Evolutionary conservation across 2,329 filamentous ascomycete species (phyloP).

Genomic region (Hypoxylon sp.): DNA sequence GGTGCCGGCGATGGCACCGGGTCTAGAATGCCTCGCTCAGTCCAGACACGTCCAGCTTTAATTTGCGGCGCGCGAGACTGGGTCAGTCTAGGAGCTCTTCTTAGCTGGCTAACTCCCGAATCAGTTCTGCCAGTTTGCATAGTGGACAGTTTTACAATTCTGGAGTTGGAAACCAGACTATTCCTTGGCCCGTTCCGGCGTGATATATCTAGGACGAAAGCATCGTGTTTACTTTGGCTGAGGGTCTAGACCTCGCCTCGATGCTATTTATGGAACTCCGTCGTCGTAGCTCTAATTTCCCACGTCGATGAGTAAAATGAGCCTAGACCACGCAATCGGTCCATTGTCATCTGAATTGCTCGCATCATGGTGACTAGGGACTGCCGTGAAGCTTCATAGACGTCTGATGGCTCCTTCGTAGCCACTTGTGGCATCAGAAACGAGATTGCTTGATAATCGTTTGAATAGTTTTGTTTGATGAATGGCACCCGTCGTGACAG

Average conservation of each 20-base stretch:
- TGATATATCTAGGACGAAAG: slow-evolving; percentile 21
- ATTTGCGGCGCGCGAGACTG: slow-evolving; percentile 43
- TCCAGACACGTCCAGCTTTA: slow-evolving; percentile 48
- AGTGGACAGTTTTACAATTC: slow-evolving; percentile 25
- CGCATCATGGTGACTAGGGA: slow-evolving; percentile 19
- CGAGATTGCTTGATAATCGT: slow-evolving; percentile 24
- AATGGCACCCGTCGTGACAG: background rate
- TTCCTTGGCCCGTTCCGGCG: slow-evolving; percentile 35
- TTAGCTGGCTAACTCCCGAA: slow-evolving; percentile 3
- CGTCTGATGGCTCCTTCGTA: slow-evolving; percentile 18
- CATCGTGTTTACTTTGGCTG: slow-evolving; percentile 35
- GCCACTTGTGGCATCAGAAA: slow-evolving; percentile 4
- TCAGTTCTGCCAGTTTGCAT: background rate
- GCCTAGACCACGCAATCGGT: slow-evolving; percentile 39
- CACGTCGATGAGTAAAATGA: slow-evolving; percentile 22
- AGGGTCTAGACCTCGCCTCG: slow-evolving; percentile 40
- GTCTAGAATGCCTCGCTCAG: slow-evolving; percentile 49
- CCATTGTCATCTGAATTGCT: slow-evolving; percentile 35
- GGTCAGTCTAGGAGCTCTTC: slow-evolving; percentile 20
- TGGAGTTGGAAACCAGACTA: slow-evolving; percentile 13
- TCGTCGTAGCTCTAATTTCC: slow-evolving; percentile 30
- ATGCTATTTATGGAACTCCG: slow-evolving; percentile 39
- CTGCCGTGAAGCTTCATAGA: slow-evolving; percentile 20
- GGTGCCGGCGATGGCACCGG: slow-evolving; percentile 28
- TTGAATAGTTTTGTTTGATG: slow-evolving; percentile 5